Evolutionary conservation across 1,284 basidiomycete species (phyloP).

Genomic region (Trametes versicolor): DNA sequence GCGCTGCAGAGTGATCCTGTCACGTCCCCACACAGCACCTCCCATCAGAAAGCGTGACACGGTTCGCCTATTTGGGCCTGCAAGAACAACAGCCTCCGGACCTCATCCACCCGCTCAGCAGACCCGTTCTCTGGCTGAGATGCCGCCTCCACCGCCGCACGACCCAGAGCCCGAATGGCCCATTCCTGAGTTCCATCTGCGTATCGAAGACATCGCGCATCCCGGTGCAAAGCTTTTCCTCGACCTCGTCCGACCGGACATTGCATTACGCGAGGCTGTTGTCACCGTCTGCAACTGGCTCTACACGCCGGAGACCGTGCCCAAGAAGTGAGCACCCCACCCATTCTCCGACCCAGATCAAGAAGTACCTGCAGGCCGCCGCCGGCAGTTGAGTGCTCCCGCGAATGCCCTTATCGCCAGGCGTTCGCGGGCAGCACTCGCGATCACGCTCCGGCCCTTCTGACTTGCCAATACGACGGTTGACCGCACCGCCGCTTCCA

Average conservation of each 20-base stretch:
- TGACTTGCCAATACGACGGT: constrained; percentile 24
- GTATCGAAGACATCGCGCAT: constrained; percentile 67
- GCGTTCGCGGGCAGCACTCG: constrained; percentile 4
- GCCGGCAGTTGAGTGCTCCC: constrained; percentile 7
- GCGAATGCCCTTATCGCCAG: constrained; percentile 17
- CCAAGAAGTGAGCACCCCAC: constrained; percentile 58
- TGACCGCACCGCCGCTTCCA: constrained; percentile 40
- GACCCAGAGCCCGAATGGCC: constrained; percentile 52
- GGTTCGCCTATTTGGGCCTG: constrained; percentile 3
- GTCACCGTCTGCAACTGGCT: constrained; percentile 64
- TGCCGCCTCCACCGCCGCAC: constrained; percentile 43
- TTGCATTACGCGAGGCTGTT: constrained; percentile 61
- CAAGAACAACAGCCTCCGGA: constrained; percentile 13
- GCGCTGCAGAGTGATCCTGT: constrained; percentile 12
- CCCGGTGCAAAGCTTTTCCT: constrained; percentile 68
- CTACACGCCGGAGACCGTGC: constrained; percentile 66
- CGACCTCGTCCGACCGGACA: constrained; percentile 55
- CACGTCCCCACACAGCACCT: constrained; percentile 2
- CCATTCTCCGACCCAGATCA: background rate
- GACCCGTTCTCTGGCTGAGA: constrained; percentile 16
- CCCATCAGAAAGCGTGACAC: constrained; percentile 7
- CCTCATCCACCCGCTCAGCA: constrained; percentile 3
- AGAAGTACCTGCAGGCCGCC: background rate
- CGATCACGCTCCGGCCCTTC: constrained; percentile 22
- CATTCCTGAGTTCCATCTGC: constrained; percentile 64